Evolutionary conservation across 2,329 filamentous ascomycete genomes (phyloP).

Genomic region (Fusarium neocosmosporiellum): DNA sequence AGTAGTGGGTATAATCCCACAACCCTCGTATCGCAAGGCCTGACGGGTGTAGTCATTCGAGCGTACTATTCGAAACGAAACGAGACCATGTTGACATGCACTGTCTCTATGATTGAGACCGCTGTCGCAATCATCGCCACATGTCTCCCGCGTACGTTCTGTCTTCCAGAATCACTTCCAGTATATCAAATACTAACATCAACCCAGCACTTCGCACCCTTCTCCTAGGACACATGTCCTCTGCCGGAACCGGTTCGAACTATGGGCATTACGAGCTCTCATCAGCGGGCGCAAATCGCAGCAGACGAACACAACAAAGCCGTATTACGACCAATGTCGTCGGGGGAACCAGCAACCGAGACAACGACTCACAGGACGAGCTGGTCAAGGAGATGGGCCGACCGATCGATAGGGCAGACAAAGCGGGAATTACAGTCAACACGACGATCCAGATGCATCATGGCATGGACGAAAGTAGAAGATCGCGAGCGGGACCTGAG

Average conservation of each 20-base stretch:
- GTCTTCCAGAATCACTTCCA: background rate
- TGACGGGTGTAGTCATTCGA: constrained; percentile 43
- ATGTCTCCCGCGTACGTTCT: constrained; percentile 48
- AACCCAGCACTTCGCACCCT: constrained; percentile 30
- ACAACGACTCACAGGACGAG: constrained; percentile 40
- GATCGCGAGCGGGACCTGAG: constrained; percentile 7
- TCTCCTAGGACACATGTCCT: constrained; percentile 35
- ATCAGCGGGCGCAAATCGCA: constrained; percentile 25
- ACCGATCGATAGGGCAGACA: constrained; percentile 1
- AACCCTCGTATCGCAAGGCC: background rate
- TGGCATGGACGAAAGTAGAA: constrained; percentile 9
- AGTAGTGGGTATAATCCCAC: constrained; percentile 36
- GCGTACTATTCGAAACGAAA: constrained; percentile 49
- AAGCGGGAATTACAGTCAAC: constrained; percentile 34
- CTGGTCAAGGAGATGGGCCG: constrained; percentile 24
- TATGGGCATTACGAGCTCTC: constrained; percentile 39
- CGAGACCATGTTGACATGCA: constrained; percentile 52
- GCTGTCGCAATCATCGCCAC: constrained; percentile 54
- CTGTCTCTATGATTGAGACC: constrained; percentile 52
- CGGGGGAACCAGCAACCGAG: constrained; percentile 30
- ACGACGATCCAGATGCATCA: constrained; percentile 35
- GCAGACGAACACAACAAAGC: constrained; percentile 34
- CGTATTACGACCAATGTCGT: constrained; percentile 38
- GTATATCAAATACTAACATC: background rate
- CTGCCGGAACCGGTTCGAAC: constrained; percentile 30